phyloP scores from a whole-genome alignment of 768 basidiomycete species.

The Trametes villosa region DNA sequence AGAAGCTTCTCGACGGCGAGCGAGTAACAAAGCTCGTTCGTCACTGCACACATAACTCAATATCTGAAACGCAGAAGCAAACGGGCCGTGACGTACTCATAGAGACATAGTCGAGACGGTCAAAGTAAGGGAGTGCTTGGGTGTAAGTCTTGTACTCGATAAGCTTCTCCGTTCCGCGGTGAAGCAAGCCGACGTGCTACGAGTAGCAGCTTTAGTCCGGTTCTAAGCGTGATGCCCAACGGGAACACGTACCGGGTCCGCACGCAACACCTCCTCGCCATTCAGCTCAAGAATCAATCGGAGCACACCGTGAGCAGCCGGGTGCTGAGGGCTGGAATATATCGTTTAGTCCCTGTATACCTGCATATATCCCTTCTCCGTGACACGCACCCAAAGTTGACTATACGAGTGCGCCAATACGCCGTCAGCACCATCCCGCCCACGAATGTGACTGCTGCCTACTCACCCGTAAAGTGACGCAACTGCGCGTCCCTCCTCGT shows the following conservation, averaged over 20 bases:
- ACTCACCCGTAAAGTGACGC: slow-evolving; percentile 91
- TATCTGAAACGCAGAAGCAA: background rate
- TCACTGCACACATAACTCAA: slow-evolving; percentile 74
- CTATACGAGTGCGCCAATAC: slow-evolving; percentile 42
- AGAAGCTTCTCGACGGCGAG: slow-evolving; percentile 97
- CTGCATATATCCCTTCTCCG: background rate
- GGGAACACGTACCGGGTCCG: slow-evolving; percentile 68
- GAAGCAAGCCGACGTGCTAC: slow-evolving; percentile 92
- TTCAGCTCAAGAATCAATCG: slow-evolving; percentile 97
- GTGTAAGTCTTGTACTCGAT: slow-evolving; percentile 99
- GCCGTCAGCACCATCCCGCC: slow-evolving; percentile 5
- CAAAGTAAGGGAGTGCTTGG: slow-evolving; percentile 98
- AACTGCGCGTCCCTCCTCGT: slow-evolving; percentile 76
- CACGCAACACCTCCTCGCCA: slow-evolving; percentile 91
- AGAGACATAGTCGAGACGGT: slow-evolving; percentile 98
- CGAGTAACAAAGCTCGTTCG: slow-evolving; percentile 97
- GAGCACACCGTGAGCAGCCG: slow-evolving; percentile 97
- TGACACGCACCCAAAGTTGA: slow-evolving; percentile 82
- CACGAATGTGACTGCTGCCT: background rate
- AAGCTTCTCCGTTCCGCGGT: slow-evolving; percentile 97
- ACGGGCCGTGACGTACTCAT: slow-evolving; percentile 84
- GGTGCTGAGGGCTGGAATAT: slow-evolving; percentile 88
- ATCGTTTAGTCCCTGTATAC: background rate
- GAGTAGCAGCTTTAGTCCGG: slow-evolving; percentile 4
- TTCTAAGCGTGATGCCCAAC: background rate